Evolutionary conservation across 495 filamentous ascomycete genomes (phyloP), one percentile per base, ranked within the genome.

Genomic region (Lineolata rhizophorae): DNA sequence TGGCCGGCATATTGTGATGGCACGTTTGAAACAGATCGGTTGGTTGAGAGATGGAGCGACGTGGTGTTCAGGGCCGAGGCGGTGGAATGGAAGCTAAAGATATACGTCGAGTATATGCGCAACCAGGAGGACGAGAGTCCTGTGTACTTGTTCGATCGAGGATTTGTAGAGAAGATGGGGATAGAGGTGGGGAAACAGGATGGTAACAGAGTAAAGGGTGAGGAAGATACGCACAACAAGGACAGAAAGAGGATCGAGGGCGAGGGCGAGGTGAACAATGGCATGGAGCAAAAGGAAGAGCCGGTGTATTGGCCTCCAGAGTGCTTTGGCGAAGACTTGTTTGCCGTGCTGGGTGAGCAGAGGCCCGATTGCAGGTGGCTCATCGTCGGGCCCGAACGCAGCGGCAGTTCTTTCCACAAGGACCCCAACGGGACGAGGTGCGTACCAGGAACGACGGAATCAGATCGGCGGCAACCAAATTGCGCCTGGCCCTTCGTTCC

Each of bases 321-420:
- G 18, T 91, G 79, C 51, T 93, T 95, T 43, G 81, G 81, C 2
- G 65, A 75, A 37, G 87, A 97, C 46, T 60, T 91, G 18, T 97
- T 97, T 42, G 70, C 70, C 13, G 62, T 90, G 2, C 60, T 97
- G 0, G 82, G 76, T 1, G 50, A 67, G 2, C 66, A 85, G 39
- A 64, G 87, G 25, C 87, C 87, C 2, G 82, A 93, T 47, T 69
- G 76, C 41, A 70, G 79, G 34, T 97, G 87, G 87, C 61, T 97
- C 35, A 93, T 97, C 39, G 62, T 95, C 27, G 87, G 87, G 1
- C 87, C 85, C 2, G 67, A 72, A 38, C 63, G 83, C 20, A 91
- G 82, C 45, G 87, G 87, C 12, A 92, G 82, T 43, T 92, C 84
- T 5, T 94, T 93, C 43, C 87, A 97, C 58, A 94, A 94, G 53